phyloP scores from a whole-genome alignment of 1,284 basidiomycete species.

The Sparassis latifolia region DNA sequence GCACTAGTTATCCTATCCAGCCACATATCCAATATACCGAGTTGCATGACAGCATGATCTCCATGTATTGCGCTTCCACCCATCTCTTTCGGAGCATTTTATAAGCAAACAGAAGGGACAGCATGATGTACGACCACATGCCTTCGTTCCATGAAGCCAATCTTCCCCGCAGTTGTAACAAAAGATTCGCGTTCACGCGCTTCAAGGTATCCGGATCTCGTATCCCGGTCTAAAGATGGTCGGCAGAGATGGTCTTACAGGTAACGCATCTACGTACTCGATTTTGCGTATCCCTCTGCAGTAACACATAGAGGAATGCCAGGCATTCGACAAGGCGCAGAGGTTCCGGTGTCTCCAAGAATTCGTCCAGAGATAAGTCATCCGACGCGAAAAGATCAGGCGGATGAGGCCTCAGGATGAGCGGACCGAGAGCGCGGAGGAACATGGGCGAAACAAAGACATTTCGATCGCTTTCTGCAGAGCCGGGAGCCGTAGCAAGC shows the following conservation, averaged over 20 bases:
- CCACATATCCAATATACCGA: slow-evolving; percentile 38
- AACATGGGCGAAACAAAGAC: slow-evolving; percentile 44
- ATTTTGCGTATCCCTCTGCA: slow-evolving; percentile 41
- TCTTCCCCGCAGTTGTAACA: slow-evolving; percentile 23
- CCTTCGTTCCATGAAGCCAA: slow-evolving; percentile 23
- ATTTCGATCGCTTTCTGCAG: slow-evolving; percentile 23
- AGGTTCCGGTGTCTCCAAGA: slow-evolving; percentile 43
- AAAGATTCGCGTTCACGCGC: slow-evolving; percentile 22
- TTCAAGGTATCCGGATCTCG: slow-evolving; percentile 32
- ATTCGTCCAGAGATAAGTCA: slow-evolving; percentile 26
- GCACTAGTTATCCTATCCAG: slow-evolving; percentile 35
- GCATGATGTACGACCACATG: slow-evolving; percentile 14
- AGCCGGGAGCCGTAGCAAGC: slow-evolving; percentile 21
- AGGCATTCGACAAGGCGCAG: slow-evolving; percentile 45
- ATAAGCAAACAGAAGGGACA: slow-evolving; percentile 23
- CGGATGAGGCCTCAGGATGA: slow-evolving; percentile 44
- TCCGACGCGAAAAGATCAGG: slow-evolving; percentile 31
- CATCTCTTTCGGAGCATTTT: background rate
- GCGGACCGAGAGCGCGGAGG: slow-evolving; percentile 43
- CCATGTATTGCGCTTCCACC: background rate
- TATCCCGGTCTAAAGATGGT: slow-evolving; percentile 42
- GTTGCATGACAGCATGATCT: slow-evolving; percentile 23
- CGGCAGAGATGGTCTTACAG: slow-evolving; percentile 3
- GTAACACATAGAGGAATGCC: slow-evolving; percentile 45
- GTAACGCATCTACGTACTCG: slow-evolving; percentile 25